Evolutionary conservation across 768 basidiomycete species (phyloP).

Genomic region (Termitomyces sp.): DNA sequence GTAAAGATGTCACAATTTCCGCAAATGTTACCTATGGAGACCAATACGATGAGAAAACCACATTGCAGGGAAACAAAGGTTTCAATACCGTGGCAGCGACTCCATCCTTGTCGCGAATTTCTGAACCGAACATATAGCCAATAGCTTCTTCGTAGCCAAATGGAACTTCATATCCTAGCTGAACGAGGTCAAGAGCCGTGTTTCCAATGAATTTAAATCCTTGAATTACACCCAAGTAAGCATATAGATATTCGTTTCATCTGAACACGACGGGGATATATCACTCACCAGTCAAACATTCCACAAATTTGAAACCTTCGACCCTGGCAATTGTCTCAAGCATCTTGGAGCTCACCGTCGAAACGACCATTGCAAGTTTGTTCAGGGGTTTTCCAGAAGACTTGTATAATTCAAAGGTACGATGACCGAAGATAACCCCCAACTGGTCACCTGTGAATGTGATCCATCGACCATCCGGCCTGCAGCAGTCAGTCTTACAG

Average conservation of each 20-base stretch:
- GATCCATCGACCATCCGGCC: conserved; percentile 53
- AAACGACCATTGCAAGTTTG: conserved; percentile 80
- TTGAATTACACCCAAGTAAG: conserved; percentile 14
- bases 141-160: conserved; percentile 94
- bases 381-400: conserved; percentile 37
- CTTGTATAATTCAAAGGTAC: conserved; percentile 36
- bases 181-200: conserved; percentile 59
- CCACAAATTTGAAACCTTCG: conserved; percentile 81
- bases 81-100: conserved; percentile 66
- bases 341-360: conserved; percentile 91
- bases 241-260: neutral
- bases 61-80: neutral
- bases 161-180: conserved; percentile 62
- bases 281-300: conserved; percentile 72
- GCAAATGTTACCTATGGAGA: conserved; percentile 55
- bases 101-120: conserved; percentile 85
- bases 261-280: neutral
- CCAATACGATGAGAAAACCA: neutral
- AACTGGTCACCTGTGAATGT: conserved; percentile 85
- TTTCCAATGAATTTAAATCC: conserved; percentile 94
- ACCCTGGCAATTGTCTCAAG: conserved; percentile 64
- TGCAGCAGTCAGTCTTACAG: conserved; percentile 18
- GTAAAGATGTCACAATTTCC: conserved; percentile 54
- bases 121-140: conserved; percentile 81
- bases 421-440: conserved; percentile 46